phyloP scores from a whole-genome alignment of 2,329 filamentous ascomycete genomes.

The Diaporthe amygdali region DNA sequence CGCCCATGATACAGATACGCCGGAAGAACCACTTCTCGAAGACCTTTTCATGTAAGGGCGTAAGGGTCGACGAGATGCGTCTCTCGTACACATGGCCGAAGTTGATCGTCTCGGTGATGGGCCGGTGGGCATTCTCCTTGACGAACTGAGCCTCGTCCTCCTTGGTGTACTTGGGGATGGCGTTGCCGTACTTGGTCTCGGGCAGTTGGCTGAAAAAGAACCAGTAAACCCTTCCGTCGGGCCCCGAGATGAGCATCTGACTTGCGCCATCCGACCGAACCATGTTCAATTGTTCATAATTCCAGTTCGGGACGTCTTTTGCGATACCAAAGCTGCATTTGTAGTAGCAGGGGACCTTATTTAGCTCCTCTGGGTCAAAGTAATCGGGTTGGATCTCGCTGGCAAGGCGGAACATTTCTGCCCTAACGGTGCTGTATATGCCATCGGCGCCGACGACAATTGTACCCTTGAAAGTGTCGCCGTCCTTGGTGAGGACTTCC shows the following conservation, averaged over 20 bases:
- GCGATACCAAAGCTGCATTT: conserved; percentile 29
- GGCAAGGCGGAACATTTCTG: conserved; percentile 29
- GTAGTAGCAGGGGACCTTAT: background rate
- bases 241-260: conserved; percentile 25
- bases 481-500: conserved; percentile 21
- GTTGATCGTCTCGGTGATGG: conserved; percentile 19
- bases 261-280: conserved; percentile 20
- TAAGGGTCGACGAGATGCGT: conserved; percentile 34
- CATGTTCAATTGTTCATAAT: background rate
- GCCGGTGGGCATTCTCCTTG: conserved; percentile 9
- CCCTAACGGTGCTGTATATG: conserved; percentile 19
- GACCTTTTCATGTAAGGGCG: conserved; percentile 38
- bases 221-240: conserved; percentile 26
- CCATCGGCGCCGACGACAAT: conserved; percentile 27
- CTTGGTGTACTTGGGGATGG: conserved; percentile 23
- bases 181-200: conserved; percentile 17
- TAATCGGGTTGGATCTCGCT: background rate
- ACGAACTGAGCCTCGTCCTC: conserved; percentile 20
- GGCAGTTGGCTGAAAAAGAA: conserved; percentile 26
- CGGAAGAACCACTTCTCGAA: conserved; percentile 39
- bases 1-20: conserved; percentile 37
- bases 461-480: conserved; percentile 23
- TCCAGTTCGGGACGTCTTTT: background rate
- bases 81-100: conserved; percentile 24
- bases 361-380: background rate